phyloP scores from a whole-genome alignment of 208 protist species.

The Kentomonas sorsogonicus region DNA sequence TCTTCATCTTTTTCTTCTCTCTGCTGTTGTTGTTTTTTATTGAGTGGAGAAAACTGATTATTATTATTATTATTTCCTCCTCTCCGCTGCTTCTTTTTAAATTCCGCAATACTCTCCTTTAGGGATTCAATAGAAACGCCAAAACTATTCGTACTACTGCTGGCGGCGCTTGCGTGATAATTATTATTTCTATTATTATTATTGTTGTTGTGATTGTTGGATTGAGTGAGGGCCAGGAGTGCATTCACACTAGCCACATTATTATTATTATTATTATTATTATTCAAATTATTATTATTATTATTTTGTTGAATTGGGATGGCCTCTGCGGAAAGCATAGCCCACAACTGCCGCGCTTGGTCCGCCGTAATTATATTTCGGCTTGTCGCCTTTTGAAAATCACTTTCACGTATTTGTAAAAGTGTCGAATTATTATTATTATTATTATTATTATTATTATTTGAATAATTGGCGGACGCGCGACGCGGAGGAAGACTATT shows the following conservation, averaged over 20 bases:
- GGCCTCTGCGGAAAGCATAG: conserved; percentile 77
- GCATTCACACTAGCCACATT: conserved; percentile 30
- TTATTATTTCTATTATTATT: background rate
- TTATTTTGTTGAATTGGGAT: conserved; percentile 23
- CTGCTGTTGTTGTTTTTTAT: too few species aligned
- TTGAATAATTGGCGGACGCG: background rate
- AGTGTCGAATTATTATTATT: conserved; percentile 18
- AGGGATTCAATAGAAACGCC: background rate
- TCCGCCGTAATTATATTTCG: conserved; percentile 77
- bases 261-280: background rate
- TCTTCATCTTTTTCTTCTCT: background rate
- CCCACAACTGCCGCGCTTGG: conserved; percentile 80
- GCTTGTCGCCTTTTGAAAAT: conserved; percentile 70
- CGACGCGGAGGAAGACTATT: background rate
- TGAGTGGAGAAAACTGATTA: too few species aligned
- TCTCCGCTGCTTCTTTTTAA: conserved; percentile 1
- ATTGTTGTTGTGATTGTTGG: conserved; percentile 13
- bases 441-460: conserved; percentile 15
- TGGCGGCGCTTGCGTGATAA: too few species aligned
- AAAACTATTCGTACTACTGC: conserved; percentile 1
- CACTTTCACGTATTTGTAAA: conserved; percentile 56
- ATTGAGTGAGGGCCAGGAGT: conserved; percentile 39
- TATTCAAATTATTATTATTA: conserved; percentile 12
- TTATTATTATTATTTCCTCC: background rate
- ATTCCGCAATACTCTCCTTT: conserved; percentile 1